Base-by-base conservation (phyloP, 306 rosid species). In the Crotalaria pallida region DNA sequence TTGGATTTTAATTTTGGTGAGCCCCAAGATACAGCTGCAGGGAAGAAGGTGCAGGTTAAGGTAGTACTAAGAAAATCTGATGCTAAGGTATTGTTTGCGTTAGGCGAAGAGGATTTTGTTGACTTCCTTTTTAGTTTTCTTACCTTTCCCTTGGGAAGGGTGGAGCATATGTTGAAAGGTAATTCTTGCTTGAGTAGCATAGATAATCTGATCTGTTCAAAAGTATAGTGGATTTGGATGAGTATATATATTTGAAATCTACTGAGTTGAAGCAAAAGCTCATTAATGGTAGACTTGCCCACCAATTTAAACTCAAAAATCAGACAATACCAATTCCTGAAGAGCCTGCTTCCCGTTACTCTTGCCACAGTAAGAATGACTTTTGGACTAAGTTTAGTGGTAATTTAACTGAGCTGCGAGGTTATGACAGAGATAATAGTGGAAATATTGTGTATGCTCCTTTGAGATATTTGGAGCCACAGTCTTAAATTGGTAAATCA, bases 361-460 rank as follows among this genome's bases (percentile, higher is more conserved):
- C 0, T 45, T 45, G 50, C 19, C 5, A 4, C 18, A 43, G 1
- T 3, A 1, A 2, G 12, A n/a, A n/a, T n/a, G n/a, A n/a, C n/a
- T n/a, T n/a, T n/a, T n/a, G n/a, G n/a, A n/a, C n/a, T n/a, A n/a
- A n/a, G n/a, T n/a, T n/a, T n/a, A n/a, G n/a, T n/a, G n/a, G 16
- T 5, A 2, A 43, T 13, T 2, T 43, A 43, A 43, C 48, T 43
- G 7, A 4, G 12, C 17, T 7, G 13, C 48, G 4, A 13, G 34
- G 10, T 3, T 21, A 18, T 18, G 0, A 0, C 1, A 0, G 0
- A 3, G 1, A 0, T 19, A 7, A 2, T 1, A 24, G 7, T 5
- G 2, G 1, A 0, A 2, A 0, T 0, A n/a, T n/a, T n/a, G n/a
- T 0, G 6, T 1, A 0, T 57, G 10, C 16, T 43, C 49, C 49